Evolutionary conservation across 306 rosid species (phyloP).

Genomic region (Vigna unguiculata): DNA sequence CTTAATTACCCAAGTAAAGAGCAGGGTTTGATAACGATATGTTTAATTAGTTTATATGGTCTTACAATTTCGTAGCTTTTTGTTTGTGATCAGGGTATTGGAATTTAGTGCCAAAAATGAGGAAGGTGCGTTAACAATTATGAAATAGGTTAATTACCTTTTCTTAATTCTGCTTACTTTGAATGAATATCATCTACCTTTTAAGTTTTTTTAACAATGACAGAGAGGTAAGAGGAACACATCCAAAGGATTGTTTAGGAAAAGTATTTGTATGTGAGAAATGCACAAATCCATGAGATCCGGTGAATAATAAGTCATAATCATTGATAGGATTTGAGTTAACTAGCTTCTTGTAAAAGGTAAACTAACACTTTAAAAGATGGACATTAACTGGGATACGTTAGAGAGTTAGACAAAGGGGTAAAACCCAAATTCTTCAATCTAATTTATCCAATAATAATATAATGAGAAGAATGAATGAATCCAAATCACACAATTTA

Average conservation of each 20-base stretch:
- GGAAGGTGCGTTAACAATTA: conserved; percentile 25
- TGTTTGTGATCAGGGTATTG: background rate
- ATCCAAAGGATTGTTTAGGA: background rate
- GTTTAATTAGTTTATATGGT: background rate
- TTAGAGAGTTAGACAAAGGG: background rate
- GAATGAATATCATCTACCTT: background rate
- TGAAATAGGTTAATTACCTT: background rate
- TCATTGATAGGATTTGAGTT: background rate
- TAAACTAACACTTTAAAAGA: background rate
- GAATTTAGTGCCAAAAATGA: conserved; percentile 18
- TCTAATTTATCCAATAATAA: background rate
- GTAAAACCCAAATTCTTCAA: background rate
- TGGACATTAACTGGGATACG: background rate
- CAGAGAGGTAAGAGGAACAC: background rate
- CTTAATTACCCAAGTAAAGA: conserved; percentile 3
- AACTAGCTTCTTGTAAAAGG: background rate
- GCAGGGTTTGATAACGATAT: background rate
- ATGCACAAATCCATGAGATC: background rate
- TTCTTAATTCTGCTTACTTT: background rate
- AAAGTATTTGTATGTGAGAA: background rate
- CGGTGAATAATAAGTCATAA: background rate
- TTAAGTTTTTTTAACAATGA: background rate
- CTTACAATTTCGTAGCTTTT: background rate
- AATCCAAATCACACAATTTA: background rate
- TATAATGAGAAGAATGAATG: background rate